Evolutionary conservation across 1,139 yeast species (phyloP).

Genomic region (Tardiomyces blankii): DNA sequence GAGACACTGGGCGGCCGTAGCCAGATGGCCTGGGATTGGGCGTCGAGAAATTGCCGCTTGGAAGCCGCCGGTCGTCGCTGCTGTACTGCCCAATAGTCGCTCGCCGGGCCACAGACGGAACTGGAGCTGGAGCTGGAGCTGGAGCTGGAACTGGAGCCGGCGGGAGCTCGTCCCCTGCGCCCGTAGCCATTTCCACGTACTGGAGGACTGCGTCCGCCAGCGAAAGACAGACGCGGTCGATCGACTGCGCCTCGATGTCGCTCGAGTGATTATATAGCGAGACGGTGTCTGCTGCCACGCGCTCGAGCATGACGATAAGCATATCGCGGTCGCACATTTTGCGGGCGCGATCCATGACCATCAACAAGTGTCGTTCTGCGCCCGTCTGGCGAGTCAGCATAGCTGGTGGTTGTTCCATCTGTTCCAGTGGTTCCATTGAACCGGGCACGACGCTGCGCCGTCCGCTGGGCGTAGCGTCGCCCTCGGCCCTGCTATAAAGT

Average conservation of each 20-base stretch:
- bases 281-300: slow-evolving; percentile 17
- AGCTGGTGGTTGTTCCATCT: not conserved
- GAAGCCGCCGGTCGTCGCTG: not conserved
- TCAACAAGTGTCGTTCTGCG: slow-evolving; percentile 17
- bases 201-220: slow-evolving; percentile 17
- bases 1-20: not conserved
- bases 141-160: not conserved
- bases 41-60: not conserved
- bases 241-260: slow-evolving; percentile 6
- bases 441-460: no score
- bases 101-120: no score
- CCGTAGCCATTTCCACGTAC: slow-evolving; percentile 4
- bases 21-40: not conserved
- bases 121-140: no score
- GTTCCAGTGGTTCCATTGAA: no score
- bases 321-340: slow-evolving; percentile 8
- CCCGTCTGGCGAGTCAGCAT: slow-evolving; percentile 12
- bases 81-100: not conserved
- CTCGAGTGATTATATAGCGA: slow-evolving; percentile 10
- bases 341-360: slow-evolving; percentile 5
- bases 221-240: slow-evolving; percentile 18
- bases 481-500: no score
- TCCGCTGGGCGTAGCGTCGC: no score
- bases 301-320: slow-evolving; percentile 16
- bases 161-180: not conserved